Evolutionary conservation across 495 filamentous ascomycete genomes (phyloP).

Genomic region (Bacidia gigantensis): DNA sequence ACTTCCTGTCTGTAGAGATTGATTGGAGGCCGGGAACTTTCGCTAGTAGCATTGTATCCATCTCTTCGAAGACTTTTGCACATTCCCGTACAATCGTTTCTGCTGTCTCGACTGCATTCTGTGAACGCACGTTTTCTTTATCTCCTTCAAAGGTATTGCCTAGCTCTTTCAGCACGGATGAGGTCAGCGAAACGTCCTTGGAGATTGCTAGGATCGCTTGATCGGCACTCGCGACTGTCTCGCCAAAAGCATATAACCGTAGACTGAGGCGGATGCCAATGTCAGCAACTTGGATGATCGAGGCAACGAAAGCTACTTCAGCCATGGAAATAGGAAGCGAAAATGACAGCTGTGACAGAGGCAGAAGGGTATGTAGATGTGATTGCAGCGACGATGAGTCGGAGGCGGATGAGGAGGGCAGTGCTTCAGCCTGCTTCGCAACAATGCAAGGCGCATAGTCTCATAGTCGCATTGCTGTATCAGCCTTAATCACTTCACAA

Average conservation of each 20-base stretch:
- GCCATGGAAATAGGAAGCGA: constrained; percentile 5
- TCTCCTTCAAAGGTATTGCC: constrained; percentile 19
- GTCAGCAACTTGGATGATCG: constrained; percentile 26
- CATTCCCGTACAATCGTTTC: constrained; percentile 18
- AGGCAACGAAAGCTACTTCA: constrained; percentile 21
- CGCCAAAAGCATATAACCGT: constrained; percentile 23
- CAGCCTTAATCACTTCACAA: too few relatives aligned
- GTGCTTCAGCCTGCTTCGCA: too few relatives aligned
- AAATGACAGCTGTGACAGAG: too few relatives aligned
- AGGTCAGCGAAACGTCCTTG: constrained; percentile 24
- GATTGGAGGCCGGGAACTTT: background rate
- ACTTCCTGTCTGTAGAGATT: background rate
- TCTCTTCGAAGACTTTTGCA: constrained; percentile 18
- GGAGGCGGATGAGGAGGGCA: background rate
- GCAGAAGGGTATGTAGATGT: background rate
- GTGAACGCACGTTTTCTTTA: constrained; percentile 15
- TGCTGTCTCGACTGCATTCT: constrained; percentile 16
- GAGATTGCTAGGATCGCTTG: constrained; percentile 20
- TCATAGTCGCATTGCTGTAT: too few relatives aligned
- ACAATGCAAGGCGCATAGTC: too few relatives aligned
- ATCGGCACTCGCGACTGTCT: constrained; percentile 20
- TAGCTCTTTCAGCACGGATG: constrained; percentile 22
- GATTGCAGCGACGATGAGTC: background rate
- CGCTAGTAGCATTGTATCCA: constrained; percentile 14
- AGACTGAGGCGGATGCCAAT: constrained; percentile 24